Evolutionary conservation across 73 alveolate species (phyloP).

Genomic region (Paramecium pentaurelia): DNA sequence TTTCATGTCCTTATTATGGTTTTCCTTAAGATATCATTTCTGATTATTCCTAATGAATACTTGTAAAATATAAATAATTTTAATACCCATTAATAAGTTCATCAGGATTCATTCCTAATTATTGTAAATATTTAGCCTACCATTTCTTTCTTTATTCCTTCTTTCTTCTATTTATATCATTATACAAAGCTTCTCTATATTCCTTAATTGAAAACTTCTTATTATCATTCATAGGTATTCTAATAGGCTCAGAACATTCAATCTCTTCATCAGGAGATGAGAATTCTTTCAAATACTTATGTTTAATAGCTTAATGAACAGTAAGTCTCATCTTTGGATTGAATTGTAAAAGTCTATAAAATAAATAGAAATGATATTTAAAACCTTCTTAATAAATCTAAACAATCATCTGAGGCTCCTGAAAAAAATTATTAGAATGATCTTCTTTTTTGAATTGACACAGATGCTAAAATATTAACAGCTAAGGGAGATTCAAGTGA

Average conservation of each 20-base stretch:
- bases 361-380: neutral
- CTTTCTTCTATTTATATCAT: constrained; percentile 77
- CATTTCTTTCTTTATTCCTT: constrained; percentile 70
- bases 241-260: constrained; percentile 76
- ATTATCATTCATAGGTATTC: constrained; percentile 85
- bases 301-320: constrained; percentile 83
- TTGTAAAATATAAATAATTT: neutral
- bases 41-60: neutral
- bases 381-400: constrained; percentile 45
- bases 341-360: constrained; percentile 63
- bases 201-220: constrained; percentile 82
- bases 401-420: constrained; percentile 71
- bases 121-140: constrained; percentile 18
- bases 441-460: constrained; percentile 71
- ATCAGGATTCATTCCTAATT: constrained; percentile 37
- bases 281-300: constrained; percentile 87
- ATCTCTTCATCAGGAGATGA: constrained; percentile 88
- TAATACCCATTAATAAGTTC: neutral
- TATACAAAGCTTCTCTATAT: constrained; percentile 80
- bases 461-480: constrained; percentile 68
- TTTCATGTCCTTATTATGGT: neutral
- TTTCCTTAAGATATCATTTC: neutral
- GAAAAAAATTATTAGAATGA: constrained; percentile 69
- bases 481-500: constrained; percentile 71
- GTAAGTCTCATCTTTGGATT: constrained; percentile 82